Percentiles rank a stretch among this genome's conserved stretches.
Conservation (phyloP, 495 filamentous ascomycete species). For the Penicillium paradoxum region DNA sequence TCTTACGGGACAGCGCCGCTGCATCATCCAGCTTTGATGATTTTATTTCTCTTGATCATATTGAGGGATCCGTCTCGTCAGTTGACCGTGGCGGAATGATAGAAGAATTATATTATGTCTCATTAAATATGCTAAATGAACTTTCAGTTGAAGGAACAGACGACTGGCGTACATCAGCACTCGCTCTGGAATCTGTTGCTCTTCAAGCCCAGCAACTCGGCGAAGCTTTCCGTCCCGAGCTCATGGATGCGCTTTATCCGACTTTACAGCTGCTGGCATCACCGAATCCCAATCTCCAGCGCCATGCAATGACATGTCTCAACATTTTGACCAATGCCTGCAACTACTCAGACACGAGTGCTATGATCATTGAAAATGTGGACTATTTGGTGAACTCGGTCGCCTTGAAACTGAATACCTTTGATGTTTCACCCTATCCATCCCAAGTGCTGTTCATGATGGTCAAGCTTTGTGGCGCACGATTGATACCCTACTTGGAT, state of each 20-base stretch:
- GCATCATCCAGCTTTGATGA: slow-evolving; percentile 54
- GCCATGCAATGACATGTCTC: slow-evolving; percentile 78
- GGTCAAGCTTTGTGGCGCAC: slow-evolving; percentile 77
- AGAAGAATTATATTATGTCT: slow-evolving; percentile 76
- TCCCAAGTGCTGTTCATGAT: slow-evolving; percentile 93
- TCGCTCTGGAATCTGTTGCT: slow-evolving; percentile 70
- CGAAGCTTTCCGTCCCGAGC: slow-evolving; percentile 69
- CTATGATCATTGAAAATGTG: slow-evolving; percentile 84
- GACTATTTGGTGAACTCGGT: slow-evolving; percentile 97
- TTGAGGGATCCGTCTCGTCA: slow-evolving; percentile 28
- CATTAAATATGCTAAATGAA: slow-evolving; percentile 57
- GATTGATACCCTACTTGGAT: slow-evolving; percentile 81
- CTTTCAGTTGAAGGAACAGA: slow-evolving; percentile 43
- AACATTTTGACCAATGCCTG: slow-evolving; percentile 73
- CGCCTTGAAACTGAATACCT: slow-evolving; percentile 79
- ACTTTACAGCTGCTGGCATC: slow-evolving; percentile 83
- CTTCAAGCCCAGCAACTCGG: slow-evolving; percentile 63
- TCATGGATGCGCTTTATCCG: slow-evolving; percentile 90
- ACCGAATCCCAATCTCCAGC: slow-evolving; percentile 57
- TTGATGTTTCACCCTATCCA: slow-evolving; percentile 86
- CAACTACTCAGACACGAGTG: slow-evolving; percentile 66
- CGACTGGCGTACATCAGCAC: slow-evolving; percentile 67
- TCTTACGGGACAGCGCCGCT: slow-evolving; percentile 52
- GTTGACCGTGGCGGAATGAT: slow-evolving; percentile 52
- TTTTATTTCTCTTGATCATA: slow-evolving; percentile 50